Conservation (phyloP, 306 rosid species). For the Fragaria iinumae region DNA sequence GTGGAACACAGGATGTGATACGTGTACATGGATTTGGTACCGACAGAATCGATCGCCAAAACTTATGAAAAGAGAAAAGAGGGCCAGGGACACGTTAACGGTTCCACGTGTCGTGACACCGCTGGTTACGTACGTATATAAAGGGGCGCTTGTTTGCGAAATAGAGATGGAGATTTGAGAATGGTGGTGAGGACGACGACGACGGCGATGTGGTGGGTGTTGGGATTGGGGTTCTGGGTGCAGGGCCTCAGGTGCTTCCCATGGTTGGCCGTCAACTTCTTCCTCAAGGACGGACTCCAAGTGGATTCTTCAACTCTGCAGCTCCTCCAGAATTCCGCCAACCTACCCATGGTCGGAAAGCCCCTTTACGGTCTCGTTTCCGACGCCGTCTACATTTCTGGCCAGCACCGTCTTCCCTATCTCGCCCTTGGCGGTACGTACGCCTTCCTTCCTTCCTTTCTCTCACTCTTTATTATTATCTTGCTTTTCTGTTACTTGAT, state of each 20-base stretch:
- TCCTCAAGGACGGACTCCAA: slow-evolving; percentile 72
- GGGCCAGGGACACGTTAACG: not conserved
- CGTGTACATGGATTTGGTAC: not conserved
- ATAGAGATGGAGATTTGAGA: not conserved
- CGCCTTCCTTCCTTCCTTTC: not conserved
- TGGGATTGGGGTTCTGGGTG: slow-evolving; percentile 68
- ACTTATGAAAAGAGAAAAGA: not conserved
- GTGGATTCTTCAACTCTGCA: slow-evolving; percentile 84
- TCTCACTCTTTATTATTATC: no score
- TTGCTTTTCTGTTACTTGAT: no score
- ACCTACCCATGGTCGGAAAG: slow-evolving; percentile 91
- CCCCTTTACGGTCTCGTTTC: slow-evolving; percentile 81
- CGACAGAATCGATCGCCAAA: no score
- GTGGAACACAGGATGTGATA: no score
- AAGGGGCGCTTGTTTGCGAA: not conserved
- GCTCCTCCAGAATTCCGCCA: slow-evolving; percentile 77
- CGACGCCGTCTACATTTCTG: slow-evolving; percentile 64
- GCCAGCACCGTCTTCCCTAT: slow-evolving; percentile 88
- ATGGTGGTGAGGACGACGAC: slow-evolving; percentile 34
- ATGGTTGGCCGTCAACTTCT: slow-evolving; percentile 83
- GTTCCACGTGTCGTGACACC: not conserved
- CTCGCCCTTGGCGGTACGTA: slow-evolving; percentile 73
- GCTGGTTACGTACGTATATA: not conserved
- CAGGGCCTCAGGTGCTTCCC: slow-evolving; percentile 92
- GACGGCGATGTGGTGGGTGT: slow-evolving; percentile 36